Base-by-base conservation (phyloP, 2,329 filamentous ascomycete genomes). In the Fusarium pilosicola region DNA sequence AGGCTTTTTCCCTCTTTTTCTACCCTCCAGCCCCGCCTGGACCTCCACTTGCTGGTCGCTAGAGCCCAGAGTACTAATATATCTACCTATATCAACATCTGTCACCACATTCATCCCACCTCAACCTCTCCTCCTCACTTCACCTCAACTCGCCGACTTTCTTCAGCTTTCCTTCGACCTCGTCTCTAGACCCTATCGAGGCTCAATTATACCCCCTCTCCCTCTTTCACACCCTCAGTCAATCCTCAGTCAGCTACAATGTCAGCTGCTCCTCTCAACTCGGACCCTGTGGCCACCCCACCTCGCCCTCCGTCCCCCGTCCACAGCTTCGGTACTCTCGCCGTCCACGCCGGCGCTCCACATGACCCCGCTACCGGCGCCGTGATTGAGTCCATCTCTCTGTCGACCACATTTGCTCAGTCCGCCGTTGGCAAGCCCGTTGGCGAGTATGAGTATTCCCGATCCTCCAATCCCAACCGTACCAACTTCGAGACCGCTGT, bases 371-470 rank as follows among this genome's bases (percentile, higher is more conserved):
- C 90, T 45, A 99, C 96, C 30, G 96, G 96, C 73, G 96, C 96
- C 76, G 96, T 99, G 78, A 99, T 99, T 82, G 94, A 96, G 84
- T 86, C 96, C 77, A 98, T 99, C 82, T 98, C 96, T 15, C 90
- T 99, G 30, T 97, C 95, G 30, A 98, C 96, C 22, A 99, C 96
- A 11, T 99, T 96, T 81, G 94, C 94, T n/a, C 96, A 99, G 86
- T 92, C 91, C 20, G 89, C 91, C 18, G 95, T 97, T 28, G 96
- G 96, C 74, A 90, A 93, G 83, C 96, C 96, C 4, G 87, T 98
- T 36, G 96, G 96, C 79, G 86, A 87, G 72, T 98, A 95, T 85
- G 96, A 99, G 85, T 99, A 99, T 87, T 95, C 93, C 61, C 91
- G 96, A 71, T 97, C 94, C 80, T 91, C 94, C 72, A 99, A 99